Evolutionary conservation across 23 red algal species (phyloP), one percentile per base, ranked within the genome.

Genomic region (Chondrus crispus): DNA sequence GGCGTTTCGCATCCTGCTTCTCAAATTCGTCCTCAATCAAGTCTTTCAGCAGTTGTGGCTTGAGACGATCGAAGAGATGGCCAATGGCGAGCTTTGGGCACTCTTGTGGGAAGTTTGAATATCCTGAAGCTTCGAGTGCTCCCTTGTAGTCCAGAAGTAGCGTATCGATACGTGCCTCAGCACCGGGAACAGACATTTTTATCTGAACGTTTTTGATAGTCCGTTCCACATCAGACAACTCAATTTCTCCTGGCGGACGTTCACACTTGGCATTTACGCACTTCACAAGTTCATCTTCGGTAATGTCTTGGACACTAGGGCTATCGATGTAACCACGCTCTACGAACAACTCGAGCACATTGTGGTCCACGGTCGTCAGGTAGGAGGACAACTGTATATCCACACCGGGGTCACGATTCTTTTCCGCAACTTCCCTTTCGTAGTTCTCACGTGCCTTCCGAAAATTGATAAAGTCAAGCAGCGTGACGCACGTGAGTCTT

Each of bases 41-140:
- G 3, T 62, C 38, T 8, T 58, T 46, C n/a, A 89, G 85, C 2
- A 4, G 1, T 0, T 51, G 18, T 11, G 85, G 85, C 69, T 62
- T 80, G 11, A 89, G 62, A 35, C 71, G 68, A 51, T 76, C 55
- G 13, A 89, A 20, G 39, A 80, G 76, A 33, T 76, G 71, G 9
- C 53, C 30, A n/a, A 89, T 78, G 3, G 85, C 13, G 14, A 80
- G 76, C 3, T 79, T 68, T 12, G 85, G 85, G 24, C 78, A 78
- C 48, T 77, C 22, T 6, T 48, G 1, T 4, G 55, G 69, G 7
- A 89, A 35, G 10, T 89, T 51, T 20, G 42, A 10, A 20, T 78
- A 74, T 41, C 70, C 68, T 1, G 39, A 40, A 14, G 43, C 44
- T 4, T 88, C 70, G 6, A 74, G 49, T 13, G 29, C 68, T 8